phyloP scores from a whole-genome alignment of 768 basidiomycete species.

The Lactarius sp. region DNA sequence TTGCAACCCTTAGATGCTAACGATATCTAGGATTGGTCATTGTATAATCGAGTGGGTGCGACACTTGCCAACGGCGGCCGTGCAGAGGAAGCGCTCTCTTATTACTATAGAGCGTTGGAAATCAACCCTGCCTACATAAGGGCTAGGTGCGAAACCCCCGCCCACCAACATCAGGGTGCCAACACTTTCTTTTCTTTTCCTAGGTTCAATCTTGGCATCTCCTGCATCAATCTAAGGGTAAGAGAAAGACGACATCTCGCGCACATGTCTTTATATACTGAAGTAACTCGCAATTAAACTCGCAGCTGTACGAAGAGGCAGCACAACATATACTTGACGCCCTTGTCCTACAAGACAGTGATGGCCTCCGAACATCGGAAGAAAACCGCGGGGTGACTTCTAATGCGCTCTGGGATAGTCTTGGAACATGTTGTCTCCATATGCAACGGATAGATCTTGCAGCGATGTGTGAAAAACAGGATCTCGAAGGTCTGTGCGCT shows the following conservation, averaged over 20 bases:
- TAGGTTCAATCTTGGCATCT: slow-evolving; percentile 92
- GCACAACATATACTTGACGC: slow-evolving; percentile 86
- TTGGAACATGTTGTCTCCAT: slow-evolving; percentile 78
- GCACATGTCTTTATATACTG: slow-evolving; percentile 17
- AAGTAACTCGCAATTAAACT: slow-evolving; percentile 11
- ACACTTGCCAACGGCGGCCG: slow-evolving; percentile 87
- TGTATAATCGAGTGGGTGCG: slow-evolving; percentile 92
- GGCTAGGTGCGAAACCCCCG: slow-evolving; percentile 53
- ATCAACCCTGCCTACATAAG: slow-evolving; percentile 88
- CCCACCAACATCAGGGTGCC: background rate
- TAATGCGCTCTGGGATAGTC: slow-evolving; percentile 79
- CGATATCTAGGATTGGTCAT: slow-evolving; percentile 68
- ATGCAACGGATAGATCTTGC: slow-evolving; percentile 76
- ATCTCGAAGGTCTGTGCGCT: slow-evolving; percentile 54
- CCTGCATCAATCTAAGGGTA: slow-evolving; percentile 81
- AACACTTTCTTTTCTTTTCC: background rate
- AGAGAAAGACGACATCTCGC: slow-evolving; percentile 27
- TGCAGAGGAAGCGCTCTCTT: slow-evolving; percentile 76
- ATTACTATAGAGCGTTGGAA: slow-evolving; percentile 81
- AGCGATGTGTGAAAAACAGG: slow-evolving; percentile 60
- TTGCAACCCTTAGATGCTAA: background rate
- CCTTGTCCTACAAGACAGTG: slow-evolving; percentile 81
- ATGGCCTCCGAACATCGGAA: slow-evolving; percentile 54
- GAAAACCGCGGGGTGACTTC: slow-evolving; percentile 69
- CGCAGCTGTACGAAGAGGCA: slow-evolving; percentile 79